Evolutionary conservation across 2,329 filamentous ascomycete species (phyloP), one percentile per base, ranked within the genome.

Genomic region (Hysterium pulicare): DNA sequence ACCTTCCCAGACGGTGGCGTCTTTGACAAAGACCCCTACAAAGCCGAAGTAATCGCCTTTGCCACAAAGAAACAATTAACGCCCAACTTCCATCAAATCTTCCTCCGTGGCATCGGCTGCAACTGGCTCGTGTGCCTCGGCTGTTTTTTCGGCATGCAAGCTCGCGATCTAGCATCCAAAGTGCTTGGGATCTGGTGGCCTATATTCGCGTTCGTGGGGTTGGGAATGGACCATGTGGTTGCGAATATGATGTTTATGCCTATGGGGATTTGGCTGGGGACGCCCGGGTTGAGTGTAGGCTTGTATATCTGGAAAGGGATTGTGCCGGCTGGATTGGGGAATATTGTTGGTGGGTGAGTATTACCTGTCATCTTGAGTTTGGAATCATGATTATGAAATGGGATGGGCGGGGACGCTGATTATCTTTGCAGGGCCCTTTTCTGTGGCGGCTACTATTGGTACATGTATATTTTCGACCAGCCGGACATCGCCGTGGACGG

Each of bases 1-100:
- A n/a, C n/a, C n/a, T n/a, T n/a, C 11, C 10, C 30, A 72, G 68
- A 77, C 51, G 74, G 71, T 36, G 73, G 65, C 24, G 65, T 65
- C 19, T 78, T 73, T 59, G 66, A 66, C 21, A 34, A 40, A 8
- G 40, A 45, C 9, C 33, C 45, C 5, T 56, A 50, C 43, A 42
- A 33, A 7, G 33, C 48, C n/a, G 53, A 56, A 40, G 45, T 48
- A 20, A 46, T 50, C 13, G 20, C 40, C 26, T 54, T 53, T n/a
- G 51, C 49, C 0, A 48, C 44, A 17, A 48, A 42, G 32, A 57
- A 55, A 22, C 50, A 54, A 23, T 42, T 53, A 3, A 45, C 38
- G 11, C 52, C 54, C 8, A 39, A 41, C 6, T 57, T 45, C 38
- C 48, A 51, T 34, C 39, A 47, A 20, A 49, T 57, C 32, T 55